Conservation (phyloP, 192 early-diverging fungal species). For the Linnemannia schmuckeri region DNA sequence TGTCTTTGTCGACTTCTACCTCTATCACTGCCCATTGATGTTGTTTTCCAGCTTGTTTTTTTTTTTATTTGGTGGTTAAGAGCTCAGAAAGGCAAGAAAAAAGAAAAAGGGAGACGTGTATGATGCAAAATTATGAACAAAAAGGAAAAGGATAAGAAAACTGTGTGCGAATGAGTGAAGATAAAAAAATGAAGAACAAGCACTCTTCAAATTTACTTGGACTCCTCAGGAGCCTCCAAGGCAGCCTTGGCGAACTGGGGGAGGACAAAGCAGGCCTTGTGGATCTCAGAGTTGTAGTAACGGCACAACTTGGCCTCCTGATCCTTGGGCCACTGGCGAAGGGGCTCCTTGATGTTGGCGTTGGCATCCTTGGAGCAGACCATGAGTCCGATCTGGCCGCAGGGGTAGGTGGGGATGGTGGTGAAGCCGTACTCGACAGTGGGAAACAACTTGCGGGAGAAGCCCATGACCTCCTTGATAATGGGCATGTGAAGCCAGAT, state of each 20-base stretch:
- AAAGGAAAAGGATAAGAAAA: not conserved
- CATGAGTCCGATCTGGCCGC: slow-evolving; percentile 97
- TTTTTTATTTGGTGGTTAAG: slow-evolving; percentile 5
- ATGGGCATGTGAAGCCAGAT: slow-evolving; percentile 96
- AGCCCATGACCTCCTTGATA: slow-evolving; percentile 90
- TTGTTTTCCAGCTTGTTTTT: not conserved
- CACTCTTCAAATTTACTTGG: slow-evolving; percentile 15
- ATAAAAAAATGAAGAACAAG: not conserved
- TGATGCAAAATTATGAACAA: slow-evolving; percentile 4
- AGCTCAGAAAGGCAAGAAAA: not conserved
- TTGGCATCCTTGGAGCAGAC: slow-evolving; percentile 90
- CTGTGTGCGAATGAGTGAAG: not conserved
- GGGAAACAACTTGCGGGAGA: slow-evolving; percentile 88
- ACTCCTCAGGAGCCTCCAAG: slow-evolving; percentile 60
- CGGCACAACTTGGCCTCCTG: slow-evolving; percentile 86
- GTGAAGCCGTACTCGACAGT: slow-evolving; percentile 94
- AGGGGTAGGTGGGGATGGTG: slow-evolving; percentile 97
- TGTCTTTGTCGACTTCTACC: not conserved
- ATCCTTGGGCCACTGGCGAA: slow-evolving; percentile 80
- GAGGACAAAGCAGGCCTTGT: slow-evolving; percentile 91
- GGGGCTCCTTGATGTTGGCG: slow-evolving; percentile 80
- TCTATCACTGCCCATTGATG: not conserved
- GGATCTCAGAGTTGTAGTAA: slow-evolving; percentile 97
- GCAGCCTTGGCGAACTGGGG: slow-evolving; percentile 90
- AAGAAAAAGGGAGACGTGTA: not conserved